Percentiles rank a stretch among this genome's conserved stretches.
Evolutionary conservation across 306 rosid genomes (phyloP).

Genomic region (Casuarina cunninghamiana): DNA sequence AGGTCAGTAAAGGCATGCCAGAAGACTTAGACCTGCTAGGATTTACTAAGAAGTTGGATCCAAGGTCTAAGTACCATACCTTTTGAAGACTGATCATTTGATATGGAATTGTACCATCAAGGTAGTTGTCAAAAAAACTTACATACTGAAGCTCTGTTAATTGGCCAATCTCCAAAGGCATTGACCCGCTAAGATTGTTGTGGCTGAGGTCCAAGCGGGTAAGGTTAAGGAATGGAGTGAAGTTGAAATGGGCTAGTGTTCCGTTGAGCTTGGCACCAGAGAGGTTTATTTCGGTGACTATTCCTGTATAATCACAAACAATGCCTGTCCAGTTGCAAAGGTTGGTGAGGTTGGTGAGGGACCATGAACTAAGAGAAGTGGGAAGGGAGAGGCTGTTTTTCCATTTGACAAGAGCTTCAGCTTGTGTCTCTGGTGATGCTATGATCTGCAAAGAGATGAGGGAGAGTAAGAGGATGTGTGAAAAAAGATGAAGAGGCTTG

Average conservation of each 20-base stretch:
- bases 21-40: conserved; percentile 47
- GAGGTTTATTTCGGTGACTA: conserved; percentile 35
- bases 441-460: conserved; percentile 12
- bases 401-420: conserved; percentile 14
- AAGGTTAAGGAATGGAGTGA: conserved; percentile 39
- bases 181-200: conserved; percentile 41
- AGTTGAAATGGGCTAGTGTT: too few species aligned
- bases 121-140: conserved; percentile 35
- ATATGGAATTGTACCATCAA: conserved; percentile 3
- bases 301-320: conserved; percentile 23
- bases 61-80: conserved; percentile 33
- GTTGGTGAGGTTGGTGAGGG: neutral
- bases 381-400: too few species aligned
- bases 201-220: conserved; percentile 45
- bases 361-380: too few species aligned
- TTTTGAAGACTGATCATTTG: too few species aligned
- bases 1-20: too few species aligned
- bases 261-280: too few species aligned
- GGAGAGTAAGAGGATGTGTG: neutral
- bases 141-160: conserved; percentile 46
- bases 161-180: conserved; percentile 33
- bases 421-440: conserved; percentile 34
- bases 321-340: conserved; percentile 35
- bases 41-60: conserved; percentile 37
- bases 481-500: neutral